Base-by-base conservation (phyloP, 352 stramenopile genomes). In the Pythium dissimile region DNA sequence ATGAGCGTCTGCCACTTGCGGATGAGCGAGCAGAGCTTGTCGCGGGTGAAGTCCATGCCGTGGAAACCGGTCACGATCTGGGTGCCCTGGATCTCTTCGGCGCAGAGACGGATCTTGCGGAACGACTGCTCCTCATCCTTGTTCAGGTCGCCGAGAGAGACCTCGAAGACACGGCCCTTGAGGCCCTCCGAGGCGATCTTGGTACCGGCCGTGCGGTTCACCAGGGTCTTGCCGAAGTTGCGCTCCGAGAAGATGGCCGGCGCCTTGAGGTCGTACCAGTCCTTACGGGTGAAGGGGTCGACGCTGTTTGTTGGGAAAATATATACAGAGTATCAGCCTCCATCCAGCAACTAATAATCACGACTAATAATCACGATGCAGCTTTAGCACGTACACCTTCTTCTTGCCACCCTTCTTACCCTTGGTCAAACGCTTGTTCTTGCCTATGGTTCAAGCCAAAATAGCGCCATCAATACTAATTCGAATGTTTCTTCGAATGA, bases 1-100 rank as follows among this genome's bases (percentile, higher is more conserved):
- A 99, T 99, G 47, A 99, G 92, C 48, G 95, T 98, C 83, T 99
- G 86, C 95, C 97, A 99, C 93, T 99, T 99, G 84, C 98, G 97
- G 83, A 99, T 99, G 53, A 99, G 87, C 73, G 92, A 98, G 90
- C 96, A 99, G 59, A 99, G 89, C 87, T 99, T 99, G 80, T 99
- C 98, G 67, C 97, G 96, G 52, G 91, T 96, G 56, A 97, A 89
- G 71, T 94, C 84, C 86, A 97, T 96, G 74, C 91, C 90, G 77
- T 97, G 87, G 82, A 95, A 95, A 50, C 84, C 82, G 44, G 86
- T 96, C 38, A 96, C 64, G 57, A 93, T 67, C 71, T 92, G 73
- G 64, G 79, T 90, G 70, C 85, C 86, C 72, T 94, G 96, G 54
- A 99, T 94, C 79, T 99, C 97, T 77, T 99, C 97, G 52, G 95